These are phyloP conservation scores for Trypanosoma boissoni DNA, from an alignment of 208 protist genomes.

Conservation along the genomic window DNA sequence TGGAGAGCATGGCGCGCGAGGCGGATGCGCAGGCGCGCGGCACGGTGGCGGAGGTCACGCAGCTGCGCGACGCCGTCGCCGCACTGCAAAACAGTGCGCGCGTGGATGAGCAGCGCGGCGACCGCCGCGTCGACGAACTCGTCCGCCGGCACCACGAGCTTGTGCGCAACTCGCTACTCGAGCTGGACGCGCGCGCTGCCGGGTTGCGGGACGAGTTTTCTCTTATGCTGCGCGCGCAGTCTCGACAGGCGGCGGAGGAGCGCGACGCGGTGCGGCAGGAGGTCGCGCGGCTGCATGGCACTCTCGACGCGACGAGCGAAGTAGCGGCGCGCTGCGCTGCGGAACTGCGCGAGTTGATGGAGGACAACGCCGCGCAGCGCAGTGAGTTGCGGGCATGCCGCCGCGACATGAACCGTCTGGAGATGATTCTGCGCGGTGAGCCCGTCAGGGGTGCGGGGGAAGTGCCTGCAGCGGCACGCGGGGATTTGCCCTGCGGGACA, in stretches of 20 bases:
- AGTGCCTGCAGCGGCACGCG: not conserved
- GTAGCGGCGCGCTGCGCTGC: conserved; percentile 28
- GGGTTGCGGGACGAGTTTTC: conserved; percentile 38
- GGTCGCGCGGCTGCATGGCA: conserved; percentile 50
- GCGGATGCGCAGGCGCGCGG: conserved; percentile 16
- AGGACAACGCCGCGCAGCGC: conserved; percentile 37
- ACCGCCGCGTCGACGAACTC: conserved; percentile 45
- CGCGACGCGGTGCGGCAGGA: conserved; percentile 35
- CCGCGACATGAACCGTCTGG: conserved; percentile 71
- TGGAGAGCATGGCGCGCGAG: conserved; percentile 22
- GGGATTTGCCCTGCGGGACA: too few species aligned
- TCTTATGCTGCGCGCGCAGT: conserved; percentile 21
- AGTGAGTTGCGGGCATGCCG: conserved; percentile 60
- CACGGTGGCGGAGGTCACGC: conserved; percentile 30
- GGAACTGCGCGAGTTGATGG: conserved; percentile 48
- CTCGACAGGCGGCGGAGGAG: conserved; percentile 24
- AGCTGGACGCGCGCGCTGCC: conserved; percentile 36
- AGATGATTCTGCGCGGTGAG: conserved; percentile 46
- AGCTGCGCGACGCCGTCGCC: conserved; percentile 35
- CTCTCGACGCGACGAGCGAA: conserved; percentile 39
- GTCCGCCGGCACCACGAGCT: conserved; percentile 45
- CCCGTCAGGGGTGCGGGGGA: not conserved
- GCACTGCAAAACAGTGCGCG: conserved; percentile 26
- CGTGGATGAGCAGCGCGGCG: conserved; percentile 38
- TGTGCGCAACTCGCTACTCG: conserved; percentile 35